These are phyloP conservation scores for Alternaria burnsii DNA, from an alignment of 2,329 filamentous ascomycete species.

Conservation along the genomic window DNA sequence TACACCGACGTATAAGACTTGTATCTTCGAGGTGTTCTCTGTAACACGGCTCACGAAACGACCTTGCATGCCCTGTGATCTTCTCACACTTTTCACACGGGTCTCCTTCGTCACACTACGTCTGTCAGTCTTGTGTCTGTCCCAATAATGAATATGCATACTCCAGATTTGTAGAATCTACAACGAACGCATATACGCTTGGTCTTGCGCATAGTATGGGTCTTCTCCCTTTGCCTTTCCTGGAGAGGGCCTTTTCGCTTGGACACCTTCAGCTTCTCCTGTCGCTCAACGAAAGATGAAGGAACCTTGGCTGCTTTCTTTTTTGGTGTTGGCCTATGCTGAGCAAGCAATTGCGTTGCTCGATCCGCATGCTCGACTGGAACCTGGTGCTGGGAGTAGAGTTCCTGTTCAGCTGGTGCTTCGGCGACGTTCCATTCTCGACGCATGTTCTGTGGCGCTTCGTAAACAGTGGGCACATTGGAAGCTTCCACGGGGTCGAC, in stretches of 20 bases:
- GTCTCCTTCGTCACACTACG: constrained; percentile 44
- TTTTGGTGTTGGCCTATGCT: constrained; percentile 27
- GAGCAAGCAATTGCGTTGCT: constrained; percentile 11
- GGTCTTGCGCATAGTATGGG: constrained; percentile 47
- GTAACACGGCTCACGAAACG: constrained; percentile 44
- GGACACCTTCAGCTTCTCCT: constrained; percentile 45
- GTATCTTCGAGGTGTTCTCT: constrained; percentile 44
- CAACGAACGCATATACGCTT: constrained; percentile 46
- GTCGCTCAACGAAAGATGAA: constrained; percentile 44
- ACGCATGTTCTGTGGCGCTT: constrained; percentile 22
- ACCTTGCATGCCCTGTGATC: constrained; percentile 40
- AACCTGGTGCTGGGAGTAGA: constrained; percentile 20
- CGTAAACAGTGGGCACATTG: constrained; percentile 23
- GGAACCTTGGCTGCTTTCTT: constrained; percentile 42
- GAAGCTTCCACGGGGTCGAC: constrained; percentile 14
- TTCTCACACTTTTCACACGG: constrained; percentile 46
- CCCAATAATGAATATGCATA: constrained; percentile 18
- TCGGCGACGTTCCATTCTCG: constrained; percentile 32
- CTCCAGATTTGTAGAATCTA: constrained; percentile 47
- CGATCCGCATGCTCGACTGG: constrained; percentile 19
- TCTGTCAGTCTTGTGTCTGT: constrained; percentile 9
- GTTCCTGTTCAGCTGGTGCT: constrained; percentile 19
- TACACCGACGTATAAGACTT: constrained; percentile 45
- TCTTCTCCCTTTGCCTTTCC: constrained; percentile 41
- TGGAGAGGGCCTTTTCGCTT: constrained; percentile 41